Conservation (phyloP, 2,329 filamentous ascomycete species). For the Xylaria sp. region DNA sequence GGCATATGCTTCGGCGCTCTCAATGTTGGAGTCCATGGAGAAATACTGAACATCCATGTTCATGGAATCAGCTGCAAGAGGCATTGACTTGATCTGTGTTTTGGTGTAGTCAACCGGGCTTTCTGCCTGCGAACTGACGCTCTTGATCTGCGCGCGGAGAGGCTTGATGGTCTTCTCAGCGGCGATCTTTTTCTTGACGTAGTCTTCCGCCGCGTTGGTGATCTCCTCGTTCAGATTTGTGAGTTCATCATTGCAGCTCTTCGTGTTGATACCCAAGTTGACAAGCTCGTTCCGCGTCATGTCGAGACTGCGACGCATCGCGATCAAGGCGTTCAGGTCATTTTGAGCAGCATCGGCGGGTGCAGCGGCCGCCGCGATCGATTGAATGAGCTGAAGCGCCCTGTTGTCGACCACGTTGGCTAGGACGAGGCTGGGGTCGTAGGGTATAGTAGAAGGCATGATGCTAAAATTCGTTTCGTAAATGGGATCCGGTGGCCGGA, state of each 20-base stretch:
- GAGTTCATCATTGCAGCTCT: slow-evolving; percentile 2
- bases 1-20: neutral
- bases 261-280: neutral
- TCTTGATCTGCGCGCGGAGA: neutral
- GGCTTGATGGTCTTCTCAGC: neutral
- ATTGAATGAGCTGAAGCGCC: neutral
- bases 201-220: neutral
- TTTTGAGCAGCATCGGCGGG: neutral
- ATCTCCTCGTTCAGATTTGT: neutral
- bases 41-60: neutral
- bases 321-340: neutral
- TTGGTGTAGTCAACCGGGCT: neutral
- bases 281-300: neutral
- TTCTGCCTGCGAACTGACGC: neutral
- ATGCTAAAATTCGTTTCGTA: neutral
- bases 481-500: neutral
- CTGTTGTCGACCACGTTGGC: neutral
- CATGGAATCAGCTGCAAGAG: neutral
- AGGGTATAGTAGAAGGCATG: neutral
- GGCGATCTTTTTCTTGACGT: neutral
- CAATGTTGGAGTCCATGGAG: neutral
- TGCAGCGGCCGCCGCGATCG: neutral
- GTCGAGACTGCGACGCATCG: neutral
- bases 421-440: neutral
- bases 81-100: slow-evolving; percentile 1